Evolutionary conservation across 768 basidiomycete genomes (phyloP).

Genomic region (Mycena alexandri): DNA sequence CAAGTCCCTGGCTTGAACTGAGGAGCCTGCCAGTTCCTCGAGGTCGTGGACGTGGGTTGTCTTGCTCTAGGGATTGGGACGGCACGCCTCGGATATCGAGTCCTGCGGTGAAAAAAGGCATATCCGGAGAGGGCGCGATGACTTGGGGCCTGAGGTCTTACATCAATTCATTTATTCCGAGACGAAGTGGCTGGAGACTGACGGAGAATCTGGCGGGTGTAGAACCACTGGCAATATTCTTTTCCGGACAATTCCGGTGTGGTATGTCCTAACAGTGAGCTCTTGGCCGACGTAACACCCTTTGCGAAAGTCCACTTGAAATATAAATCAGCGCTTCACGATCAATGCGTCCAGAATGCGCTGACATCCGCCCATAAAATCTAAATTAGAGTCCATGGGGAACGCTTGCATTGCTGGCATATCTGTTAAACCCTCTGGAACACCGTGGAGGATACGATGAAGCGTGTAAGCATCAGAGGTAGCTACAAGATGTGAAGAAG

Average conservation of each 20-base stretch:
- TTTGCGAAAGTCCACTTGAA: conserved; percentile 91
- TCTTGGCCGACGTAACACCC: conserved; percentile 99
- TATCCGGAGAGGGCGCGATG: conserved; percentile 32
- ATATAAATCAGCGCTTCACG: conserved; percentile 26
- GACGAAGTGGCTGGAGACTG: conserved; percentile 30
- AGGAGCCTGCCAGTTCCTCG: conserved; percentile 84
- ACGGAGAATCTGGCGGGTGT: conserved; percentile 54
- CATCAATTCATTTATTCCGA: conserved; percentile 9
- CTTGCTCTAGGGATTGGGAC: conserved; percentile 38
- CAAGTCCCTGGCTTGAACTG: conserved; percentile 68
- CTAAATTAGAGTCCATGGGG: conserved; percentile 95
- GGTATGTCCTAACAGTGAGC: conserved; percentile 95
- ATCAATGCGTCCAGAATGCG: conserved; percentile 33
- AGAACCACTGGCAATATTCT: conserved; percentile 87
- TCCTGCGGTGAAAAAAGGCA: conserved; percentile 47
- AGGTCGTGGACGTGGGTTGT: conserved; percentile 62
- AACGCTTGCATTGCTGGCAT: conserved; percentile 83
- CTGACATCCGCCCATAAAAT: conserved; percentile 94
- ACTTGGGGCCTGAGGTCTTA: conserved; percentile 31
- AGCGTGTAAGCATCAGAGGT: conserved; percentile 72
- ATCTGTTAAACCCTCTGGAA: conserved; percentile 89
- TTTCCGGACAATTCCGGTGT: conserved; percentile 92
- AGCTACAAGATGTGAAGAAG: conserved; percentile 67
- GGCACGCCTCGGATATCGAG: conserved; percentile 54
- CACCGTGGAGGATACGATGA: conserved; percentile 84